Conservation (phyloP, 1,139 yeast genomes). For the Taphrina communis region DNA sequence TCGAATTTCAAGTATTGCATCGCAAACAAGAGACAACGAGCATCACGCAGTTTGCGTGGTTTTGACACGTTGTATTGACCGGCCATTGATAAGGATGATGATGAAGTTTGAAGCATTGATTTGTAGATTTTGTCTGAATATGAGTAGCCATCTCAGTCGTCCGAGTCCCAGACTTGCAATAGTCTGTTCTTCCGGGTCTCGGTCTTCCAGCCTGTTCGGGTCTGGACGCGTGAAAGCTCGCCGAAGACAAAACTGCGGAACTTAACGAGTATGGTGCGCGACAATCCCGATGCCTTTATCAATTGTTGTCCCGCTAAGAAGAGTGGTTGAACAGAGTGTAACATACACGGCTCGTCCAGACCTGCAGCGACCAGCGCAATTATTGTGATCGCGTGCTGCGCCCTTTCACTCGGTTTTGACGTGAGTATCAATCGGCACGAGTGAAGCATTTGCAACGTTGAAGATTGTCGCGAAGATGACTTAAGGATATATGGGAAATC, state of each 20-base stretch:
- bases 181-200: not conserved
- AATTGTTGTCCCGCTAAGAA: slow-evolving; percentile 17
- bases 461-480: slow-evolving; percentile 19
- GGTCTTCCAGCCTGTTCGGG: slow-evolving; percentile 20
- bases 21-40: too few relatives aligned
- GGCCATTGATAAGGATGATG: too few relatives aligned
- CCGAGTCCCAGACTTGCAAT: not conserved
- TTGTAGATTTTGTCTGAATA: too few relatives aligned
- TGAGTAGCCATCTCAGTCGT: not conserved
- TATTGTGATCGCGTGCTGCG: slow-evolving; percentile 5
- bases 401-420: not conserved
- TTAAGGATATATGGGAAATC: slow-evolving; percentile 8
- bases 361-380: slow-evolving; percentile 20
- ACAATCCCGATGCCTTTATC: not conserved
- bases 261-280: not conserved
- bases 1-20: too few relatives aligned
- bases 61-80: too few relatives aligned
- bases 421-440: slow-evolving; percentile 6
- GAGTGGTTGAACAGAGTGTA: slow-evolving; percentile 11
- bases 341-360: slow-evolving; percentile 23
- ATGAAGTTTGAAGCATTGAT: too few relatives aligned
- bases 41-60: too few relatives aligned
- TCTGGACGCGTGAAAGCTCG: slow-evolving; percentile 8
- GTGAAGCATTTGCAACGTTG: slow-evolving; percentile 13
- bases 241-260: slow-evolving; percentile 6